Conservation (phyloP, 306 rosid genomes). For the Albizia julibrissin region DNA sequence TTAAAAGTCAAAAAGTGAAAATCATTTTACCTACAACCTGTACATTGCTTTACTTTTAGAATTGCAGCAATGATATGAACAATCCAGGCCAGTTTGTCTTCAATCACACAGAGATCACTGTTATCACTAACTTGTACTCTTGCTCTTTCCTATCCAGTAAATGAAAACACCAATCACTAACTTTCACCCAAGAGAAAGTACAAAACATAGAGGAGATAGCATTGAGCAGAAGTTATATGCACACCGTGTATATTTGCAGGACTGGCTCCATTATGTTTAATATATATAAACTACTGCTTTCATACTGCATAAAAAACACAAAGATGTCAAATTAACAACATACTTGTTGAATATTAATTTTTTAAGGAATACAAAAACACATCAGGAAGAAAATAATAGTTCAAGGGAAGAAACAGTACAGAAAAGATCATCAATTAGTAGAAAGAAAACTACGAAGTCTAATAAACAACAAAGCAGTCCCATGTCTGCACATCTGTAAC, state of each 20-base stretch:
- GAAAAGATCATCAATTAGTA: neutral
- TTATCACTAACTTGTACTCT: slow-evolving; percentile 75
- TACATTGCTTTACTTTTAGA: slow-evolving; percentile 81
- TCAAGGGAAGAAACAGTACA: neutral
- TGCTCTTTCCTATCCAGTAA: slow-evolving; percentile 80
- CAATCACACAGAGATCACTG: slow-evolving; percentile 72
- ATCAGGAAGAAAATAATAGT: neutral
- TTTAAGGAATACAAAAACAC: neutral
- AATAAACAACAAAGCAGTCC: neutral
- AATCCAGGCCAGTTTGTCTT: slow-evolving; percentile 98
- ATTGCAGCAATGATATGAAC: slow-evolving; percentile 95
- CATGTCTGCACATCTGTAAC: neutral
- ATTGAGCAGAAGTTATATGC: slow-evolving; percentile 38
- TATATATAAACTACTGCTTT: slow-evolving; percentile 86
- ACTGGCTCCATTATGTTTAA: slow-evolving; percentile 91
- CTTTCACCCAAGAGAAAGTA: slow-evolving; percentile 29
- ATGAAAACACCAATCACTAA: slow-evolving; percentile 35
- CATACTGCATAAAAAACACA: slow-evolving; percentile 75
- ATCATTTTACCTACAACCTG: slow-evolving; percentile 82
- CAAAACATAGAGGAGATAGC: slow-evolving; percentile 16
- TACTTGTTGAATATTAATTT: too few species aligned
- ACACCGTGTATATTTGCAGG: slow-evolving; percentile 87
- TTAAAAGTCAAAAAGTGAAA: slow-evolving; percentile 27
- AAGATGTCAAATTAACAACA: slow-evolving; percentile 38
- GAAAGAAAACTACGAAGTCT: neutral